Base-by-base conservation (phyloP, 2,329 filamentous ascomycete genomes). In the Ceratocystiopsis minuta region DNA sequence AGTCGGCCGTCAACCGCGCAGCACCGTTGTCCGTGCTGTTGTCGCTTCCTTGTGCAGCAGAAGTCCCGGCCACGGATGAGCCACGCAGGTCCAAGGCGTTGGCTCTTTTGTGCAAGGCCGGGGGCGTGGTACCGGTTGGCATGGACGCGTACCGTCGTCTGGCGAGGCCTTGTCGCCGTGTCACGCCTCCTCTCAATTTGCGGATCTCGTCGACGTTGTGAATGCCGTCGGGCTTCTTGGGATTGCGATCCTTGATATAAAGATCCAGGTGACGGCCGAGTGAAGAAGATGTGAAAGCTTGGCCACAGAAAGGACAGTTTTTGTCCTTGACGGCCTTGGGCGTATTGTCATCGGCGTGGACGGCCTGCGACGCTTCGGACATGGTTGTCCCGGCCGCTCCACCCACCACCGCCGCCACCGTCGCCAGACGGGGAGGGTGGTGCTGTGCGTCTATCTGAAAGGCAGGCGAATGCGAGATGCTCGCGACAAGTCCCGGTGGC, bases 181-280 rank as follows among this genome's bases (percentile, higher is more conserved):
- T 96, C 58, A 96, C 93, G 46, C 75, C 72, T 37, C 84, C 83
- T 41, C 88, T 75, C 53, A 93, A 65, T 59, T 80, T 83, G 50
- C 74, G 72, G 53, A 96, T 96, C 58, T 84, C 83, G 9, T 88
- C 83, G 45, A 95, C 83, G 62, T 93, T 70, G 60, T 96, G 88
- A 37, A 94, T 63, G 39, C 87, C 87, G 60, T 96, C 88, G 7
- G 80, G 65, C 1, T 78, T 70, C 59, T 87, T 90, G 1, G 88
- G 85, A 57, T 95, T 95, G 63, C 86, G 92, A 45, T 86, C 80
- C 55, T 86, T 87, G 53, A 95, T 87, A 59, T 92, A 95, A 34
- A 94, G 73, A 57, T 96, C 88, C 50, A 95, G 77, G 60, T 96
- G 88, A 37, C 88, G 80, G 39, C 88, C 88, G 41, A 96, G 74